A percentile compares a stretch with the other conserved stretches of the same genome.
phyloP scores from a whole-genome alignment of 495 filamentous ascomycete genomes.

The Aspergillus nanangensis region DNA sequence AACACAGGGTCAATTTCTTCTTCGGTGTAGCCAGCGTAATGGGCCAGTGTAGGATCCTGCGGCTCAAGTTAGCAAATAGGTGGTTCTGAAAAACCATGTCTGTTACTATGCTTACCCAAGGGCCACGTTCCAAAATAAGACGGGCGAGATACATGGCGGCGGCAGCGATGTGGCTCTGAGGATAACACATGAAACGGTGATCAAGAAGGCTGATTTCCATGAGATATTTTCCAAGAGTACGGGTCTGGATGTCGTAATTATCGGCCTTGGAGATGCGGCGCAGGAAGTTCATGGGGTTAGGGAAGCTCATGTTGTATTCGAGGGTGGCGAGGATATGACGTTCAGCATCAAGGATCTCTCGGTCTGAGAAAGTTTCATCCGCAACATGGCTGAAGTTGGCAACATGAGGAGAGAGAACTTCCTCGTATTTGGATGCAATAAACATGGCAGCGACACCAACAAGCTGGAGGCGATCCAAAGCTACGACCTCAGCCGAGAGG shows the following conservation, averaged over 20 bases:
- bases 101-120: conserved; percentile 58
- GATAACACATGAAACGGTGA: conserved; percentile 82
- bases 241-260: conserved; percentile 95
- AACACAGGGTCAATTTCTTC: conserved; percentile 90
- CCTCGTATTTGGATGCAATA: conserved; percentile 98
- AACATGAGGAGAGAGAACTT: conserved; percentile 94
- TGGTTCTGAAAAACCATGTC: neutral
- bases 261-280: conserved; percentile 97
- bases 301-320: conserved; percentile 96
- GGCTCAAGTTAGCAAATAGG: conserved; percentile 17
- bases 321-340: conserved; percentile 85
- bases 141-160: conserved; percentile 93
- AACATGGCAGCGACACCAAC: conserved; percentile 98
- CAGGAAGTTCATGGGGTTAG: conserved; percentile 99
- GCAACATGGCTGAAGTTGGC: conserved; percentile 95
- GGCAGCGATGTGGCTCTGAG: conserved; percentile 84
- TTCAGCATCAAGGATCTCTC: conserved; percentile 94
- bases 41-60: conserved; percentile 80
- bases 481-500: conserved; percentile 86
- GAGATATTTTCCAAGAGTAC: conserved; percentile 96
- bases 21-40: conserved; percentile 92
- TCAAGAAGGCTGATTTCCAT: conserved; percentile 96
- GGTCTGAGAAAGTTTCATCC: conserved; percentile 94
- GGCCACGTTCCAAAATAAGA: conserved; percentile 79
- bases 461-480: conserved; percentile 89